Evolutionary conservation across 345 rosid species (phyloP), one percentile per base, ranked within the genome.

Genomic region (Pistacia vera): DNA sequence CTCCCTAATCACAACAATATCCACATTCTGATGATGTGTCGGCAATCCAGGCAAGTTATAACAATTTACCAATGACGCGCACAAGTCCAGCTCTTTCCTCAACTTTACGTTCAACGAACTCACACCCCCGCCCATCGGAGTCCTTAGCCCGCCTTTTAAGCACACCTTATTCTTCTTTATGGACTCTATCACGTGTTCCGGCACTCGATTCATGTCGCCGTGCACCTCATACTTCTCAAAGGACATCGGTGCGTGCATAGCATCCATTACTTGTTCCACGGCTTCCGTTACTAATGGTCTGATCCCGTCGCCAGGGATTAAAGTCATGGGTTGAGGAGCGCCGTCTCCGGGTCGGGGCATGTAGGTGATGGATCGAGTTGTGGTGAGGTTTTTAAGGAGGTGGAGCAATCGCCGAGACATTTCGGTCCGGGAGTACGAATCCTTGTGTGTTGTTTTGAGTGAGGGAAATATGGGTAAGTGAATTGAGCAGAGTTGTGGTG

Each of bases 271-370:
- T 65, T 93, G 96, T 82, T 93, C 96, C 7, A 95, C 99, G 4
- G 97, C 93, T 38, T 88, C 88, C 36, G 98, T 93, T 18, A 89
- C 99, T 22, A 92, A 80, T 0, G 98, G 98, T 2, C 98, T 98
- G 70, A 95, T 93, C 25, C 99, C 99, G 72, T 95, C 99, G 0
- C 99, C 99, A 11, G 98, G 96, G 55, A 95, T 92, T 63, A 95
- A 75, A 28, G 99, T 95, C 16, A 95, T 96, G 30, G 90, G 72
- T 17, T 97, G 89, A 7, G 96, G 96, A 0, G 93, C 76, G 1
- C 97, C 98, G 80, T 93, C 99, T 2, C 99, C 99, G 12, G 99
- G 99, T 1, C 99, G 90, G 33, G 99, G 99, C 99, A 95, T 95
- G 90, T 95, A 95, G 82, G 99, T 95, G 28, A 95, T 90, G 76